Evolutionary conservation across 179 eudicot genomes (phyloP).

Genomic region (Drosera spatulata): DNA sequence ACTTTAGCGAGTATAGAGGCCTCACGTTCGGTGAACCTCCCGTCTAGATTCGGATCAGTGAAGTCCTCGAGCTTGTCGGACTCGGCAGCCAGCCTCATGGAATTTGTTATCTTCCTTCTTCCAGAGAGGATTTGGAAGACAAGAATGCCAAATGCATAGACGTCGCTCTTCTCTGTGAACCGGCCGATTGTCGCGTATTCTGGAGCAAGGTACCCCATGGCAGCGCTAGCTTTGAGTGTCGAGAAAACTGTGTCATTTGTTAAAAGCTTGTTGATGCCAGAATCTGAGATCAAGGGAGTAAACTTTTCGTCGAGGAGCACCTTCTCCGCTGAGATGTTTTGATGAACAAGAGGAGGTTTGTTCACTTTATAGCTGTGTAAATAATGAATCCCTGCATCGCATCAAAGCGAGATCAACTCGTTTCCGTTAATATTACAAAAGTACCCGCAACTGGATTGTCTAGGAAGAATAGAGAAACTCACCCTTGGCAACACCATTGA

Average conservation of each 20-base stretch:
- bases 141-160: slow-evolving; percentile 78
- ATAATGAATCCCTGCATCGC: slow-evolving; percentile 59
- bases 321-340: slow-evolving; percentile 77
- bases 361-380: slow-evolving; percentile 48
- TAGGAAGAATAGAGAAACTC: slow-evolving; percentile 6
- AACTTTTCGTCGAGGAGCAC: slow-evolving; percentile 52
- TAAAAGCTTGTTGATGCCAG: slow-evolving; percentile 69
- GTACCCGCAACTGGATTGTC: too few relatives aligned
- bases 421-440: too few relatives aligned
- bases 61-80: slow-evolving; percentile 37
- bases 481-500: slow-evolving; percentile 92
- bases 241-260: slow-evolving; percentile 86
- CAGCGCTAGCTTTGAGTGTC: slow-evolving; percentile 77
- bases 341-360: slow-evolving; percentile 64
- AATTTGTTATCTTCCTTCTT: slow-evolving; percentile 32
- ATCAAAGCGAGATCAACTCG: background rate
- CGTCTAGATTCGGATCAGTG: slow-evolving; percentile 53
- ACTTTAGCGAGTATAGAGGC: slow-evolving; percentile 58
- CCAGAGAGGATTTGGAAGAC: slow-evolving; percentile 73
- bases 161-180: slow-evolving; percentile 83
- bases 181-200: slow-evolving; percentile 85
- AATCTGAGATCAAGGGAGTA: slow-evolving; percentile 53
- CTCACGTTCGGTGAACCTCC: slow-evolving; percentile 54
- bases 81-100: slow-evolving; percentile 53
- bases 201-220: slow-evolving; percentile 96